A percentile compares a stretch with the other conserved stretches of the same genome.
Conservation (phyloP, 768 basidiomycete genomes). For the Leucosporidium scottii region DNA sequence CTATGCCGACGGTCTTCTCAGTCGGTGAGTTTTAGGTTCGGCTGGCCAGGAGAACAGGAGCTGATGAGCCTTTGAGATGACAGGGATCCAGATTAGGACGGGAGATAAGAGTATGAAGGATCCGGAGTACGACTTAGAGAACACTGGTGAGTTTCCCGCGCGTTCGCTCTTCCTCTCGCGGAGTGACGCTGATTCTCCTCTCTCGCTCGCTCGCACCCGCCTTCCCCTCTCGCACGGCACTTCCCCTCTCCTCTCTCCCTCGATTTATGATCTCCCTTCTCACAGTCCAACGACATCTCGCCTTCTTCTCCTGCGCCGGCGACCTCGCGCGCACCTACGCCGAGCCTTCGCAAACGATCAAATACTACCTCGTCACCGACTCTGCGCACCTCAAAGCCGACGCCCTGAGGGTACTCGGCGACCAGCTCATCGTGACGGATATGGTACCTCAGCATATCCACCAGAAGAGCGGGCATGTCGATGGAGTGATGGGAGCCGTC, state of each 20-base stretch:
- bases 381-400: slow-evolving; percentile 18
- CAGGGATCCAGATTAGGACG: slow-evolving; percentile 21
- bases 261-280: too few species aligned
- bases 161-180: background rate
- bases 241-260: background rate
- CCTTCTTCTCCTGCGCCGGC: slow-evolving; percentile 30
- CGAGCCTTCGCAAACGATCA: slow-evolving; percentile 5
- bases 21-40: slow-evolving; percentile 5
- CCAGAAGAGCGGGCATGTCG: slow-evolving; percentile 27
- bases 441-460: slow-evolving; percentile 26
- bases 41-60: too few species aligned
- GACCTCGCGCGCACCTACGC: slow-evolving; percentile 29
- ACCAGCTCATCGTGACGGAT: slow-evolving; percentile 20
- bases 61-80: too few species aligned
- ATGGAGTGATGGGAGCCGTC: slow-evolving; percentile 24
- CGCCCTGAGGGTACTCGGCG: slow-evolving; percentile 13
- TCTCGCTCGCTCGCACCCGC: too few species aligned
- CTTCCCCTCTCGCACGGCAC: too few species aligned
- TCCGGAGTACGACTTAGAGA: slow-evolving; percentile 18
- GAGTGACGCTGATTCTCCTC: background rate
- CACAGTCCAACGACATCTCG: slow-evolving; percentile 21
- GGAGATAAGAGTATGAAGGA: slow-evolving; percentile 30
- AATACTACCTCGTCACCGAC: slow-evolving; percentile 30
- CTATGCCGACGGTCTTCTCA: slow-evolving; percentile 23
- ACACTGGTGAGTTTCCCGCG: slow-evolving; percentile 11